Percentiles rank a stretch among this genome's conserved stretches.
Evolutionary conservation across 495 filamentous ascomycete genomes (phyloP).

Genomic region (Letharia columbiana): DNA sequence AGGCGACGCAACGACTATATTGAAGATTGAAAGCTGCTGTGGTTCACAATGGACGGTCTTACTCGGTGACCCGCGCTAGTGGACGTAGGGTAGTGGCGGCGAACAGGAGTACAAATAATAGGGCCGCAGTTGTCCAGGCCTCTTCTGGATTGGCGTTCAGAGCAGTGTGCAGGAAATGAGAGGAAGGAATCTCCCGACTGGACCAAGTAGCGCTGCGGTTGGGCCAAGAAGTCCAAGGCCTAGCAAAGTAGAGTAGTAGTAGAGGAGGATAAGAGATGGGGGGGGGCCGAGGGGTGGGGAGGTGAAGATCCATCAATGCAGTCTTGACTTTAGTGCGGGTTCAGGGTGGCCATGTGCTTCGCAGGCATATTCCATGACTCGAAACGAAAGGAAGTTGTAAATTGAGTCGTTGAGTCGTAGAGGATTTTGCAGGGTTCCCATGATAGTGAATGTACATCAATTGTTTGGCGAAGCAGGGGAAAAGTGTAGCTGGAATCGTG

Average conservation of each 20-base stretch:
- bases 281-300: neutral
- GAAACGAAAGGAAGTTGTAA: neutral
- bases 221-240: neutral
- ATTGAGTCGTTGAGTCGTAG: neutral
- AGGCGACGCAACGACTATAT: slow-evolving; percentile 16
- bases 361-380: slow-evolving; percentile 18
- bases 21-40: slow-evolving; percentile 9
- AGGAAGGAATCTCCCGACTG: slow-evolving; percentile 17
- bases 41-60: neutral
- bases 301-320: slow-evolving; percentile 12
- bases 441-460: neutral
- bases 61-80: slow-evolving; percentile 18
- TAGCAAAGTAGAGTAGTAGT: neutral
- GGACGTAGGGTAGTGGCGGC: slow-evolving; percentile 19
- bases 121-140: slow-evolving; percentile 16
- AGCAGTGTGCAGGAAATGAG: slow-evolving; percentile 13
- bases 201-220: slow-evolving; percentile 19
- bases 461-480: slow-evolving; percentile 11
- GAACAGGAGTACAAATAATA: slow-evolving; percentile 6
- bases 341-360: slow-evolving; percentile 21
- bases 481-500: neutral
- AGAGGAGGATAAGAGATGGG: neutral
- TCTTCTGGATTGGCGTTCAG: slow-evolving; percentile 15
- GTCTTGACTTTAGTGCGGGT: slow-evolving; percentile 17
- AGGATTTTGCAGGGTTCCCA: slow-evolving; percentile 7